These are phyloP conservation scores for Aspergillus neotritici DNA, from an alignment of 2,329 filamentous ascomycete genomes.

Conservation along the genomic window DNA sequence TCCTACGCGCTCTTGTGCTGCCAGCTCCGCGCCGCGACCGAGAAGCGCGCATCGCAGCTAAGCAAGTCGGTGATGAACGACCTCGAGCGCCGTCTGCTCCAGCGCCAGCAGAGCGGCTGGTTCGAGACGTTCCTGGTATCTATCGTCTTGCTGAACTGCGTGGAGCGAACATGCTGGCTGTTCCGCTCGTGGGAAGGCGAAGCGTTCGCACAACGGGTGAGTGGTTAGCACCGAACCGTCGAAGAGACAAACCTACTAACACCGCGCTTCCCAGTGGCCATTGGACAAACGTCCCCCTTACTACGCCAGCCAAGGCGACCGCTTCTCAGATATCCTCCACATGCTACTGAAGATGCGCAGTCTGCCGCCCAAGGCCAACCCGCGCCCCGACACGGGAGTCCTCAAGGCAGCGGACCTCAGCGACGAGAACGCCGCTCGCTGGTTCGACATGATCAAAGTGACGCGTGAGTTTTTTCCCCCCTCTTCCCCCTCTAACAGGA, in stretches of 20 bases:
- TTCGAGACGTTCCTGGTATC: slow-evolving; percentile 57
- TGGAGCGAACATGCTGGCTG: slow-evolving; percentile 56
- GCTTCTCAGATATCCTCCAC: slow-evolving; percentile 53
- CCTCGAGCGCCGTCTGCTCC: slow-evolving; percentile 54
- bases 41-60: slow-evolving; percentile 50
- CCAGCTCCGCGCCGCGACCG: slow-evolving; percentile 51
- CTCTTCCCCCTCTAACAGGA: too few relatives aligned
- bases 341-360: slow-evolving; percentile 55
- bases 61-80: slow-evolving; percentile 55
- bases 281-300: slow-evolving; percentile 48
- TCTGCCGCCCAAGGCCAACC: slow-evolving; percentile 37
- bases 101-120: slow-evolving; percentile 51
- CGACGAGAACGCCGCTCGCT: slow-evolving; percentile 34
- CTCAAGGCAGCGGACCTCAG: slow-evolving; percentile 35
- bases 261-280: slow-evolving; percentile 46
- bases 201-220: slow-evolving; percentile 31
- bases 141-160: slow-evolving; percentile 54
- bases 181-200: slow-evolving; percentile 50
- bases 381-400: slow-evolving; percentile 34
- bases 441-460: slow-evolving; percentile 40
- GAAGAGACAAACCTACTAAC: background rate
- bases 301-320: slow-evolving; percentile 52
- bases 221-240: slow-evolving; percentile 4
- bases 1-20: slow-evolving; percentile 48
- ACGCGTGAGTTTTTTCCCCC: slow-evolving; percentile 28